Evolutionary conservation across 306 rosid genomes (phyloP).

Genomic region (Glycine soja): DNA sequence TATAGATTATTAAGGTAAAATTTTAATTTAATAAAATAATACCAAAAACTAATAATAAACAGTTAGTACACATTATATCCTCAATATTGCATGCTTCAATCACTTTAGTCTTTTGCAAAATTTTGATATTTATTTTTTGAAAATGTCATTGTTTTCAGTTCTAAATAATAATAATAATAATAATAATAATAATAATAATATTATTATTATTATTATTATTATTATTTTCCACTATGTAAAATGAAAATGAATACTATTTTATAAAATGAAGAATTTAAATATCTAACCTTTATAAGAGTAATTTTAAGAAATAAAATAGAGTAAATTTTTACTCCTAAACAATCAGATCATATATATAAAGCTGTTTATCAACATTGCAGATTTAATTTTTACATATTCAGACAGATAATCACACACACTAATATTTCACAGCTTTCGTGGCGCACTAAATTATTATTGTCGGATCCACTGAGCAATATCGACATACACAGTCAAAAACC

Average conservation of each 20-base stretch:
- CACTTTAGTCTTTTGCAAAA: background rate
- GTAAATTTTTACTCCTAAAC: background rate
- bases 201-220: too few relatives aligned
- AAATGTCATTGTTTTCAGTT: background rate
- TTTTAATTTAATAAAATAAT: background rate
- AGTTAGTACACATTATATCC: background rate
- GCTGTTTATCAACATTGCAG: background rate
- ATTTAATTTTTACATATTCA: background rate
- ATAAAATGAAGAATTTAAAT: background rate
- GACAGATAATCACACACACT: too few relatives aligned
- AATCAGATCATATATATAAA: background rate
- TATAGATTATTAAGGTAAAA: background rate
- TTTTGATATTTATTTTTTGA: background rate
- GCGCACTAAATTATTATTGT: constrained; percentile 10
- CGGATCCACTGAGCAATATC: constrained; percentile 15
- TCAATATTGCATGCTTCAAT: background rate
- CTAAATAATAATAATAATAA: too few relatives aligned
- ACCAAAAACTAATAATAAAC: background rate
- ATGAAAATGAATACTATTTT: background rate
- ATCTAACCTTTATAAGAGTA: background rate
- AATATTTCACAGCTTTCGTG: background rate
- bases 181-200: too few relatives aligned
- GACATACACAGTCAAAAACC: background rate
- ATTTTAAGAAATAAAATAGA: background rate
- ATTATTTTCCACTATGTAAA: background rate